Conservation (phyloP, 805 yeast genomes). For the Candida corydali region DNA sequence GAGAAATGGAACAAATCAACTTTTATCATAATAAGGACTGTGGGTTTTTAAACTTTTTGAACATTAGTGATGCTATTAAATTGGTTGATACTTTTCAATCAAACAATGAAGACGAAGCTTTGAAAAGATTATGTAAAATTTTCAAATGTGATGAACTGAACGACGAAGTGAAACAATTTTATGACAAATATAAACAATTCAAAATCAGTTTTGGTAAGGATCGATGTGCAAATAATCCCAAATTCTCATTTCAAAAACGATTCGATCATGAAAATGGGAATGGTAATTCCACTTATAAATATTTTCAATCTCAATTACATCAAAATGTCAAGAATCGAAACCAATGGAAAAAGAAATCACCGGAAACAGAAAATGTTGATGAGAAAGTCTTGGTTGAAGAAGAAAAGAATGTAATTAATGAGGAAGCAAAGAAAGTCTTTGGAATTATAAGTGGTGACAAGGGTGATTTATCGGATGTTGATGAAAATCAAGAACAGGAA, state of each 20-base stretch:
- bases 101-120: conserved; percentile 27
- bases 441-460: conserved; percentile 33
- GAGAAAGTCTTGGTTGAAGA: conserved; percentile 9
- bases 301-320: conserved; percentile 10
- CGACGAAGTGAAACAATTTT: conserved; percentile 32
- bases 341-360: conserved; percentile 10
- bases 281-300: conserved; percentile 10
- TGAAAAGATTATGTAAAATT: conserved; percentile 57
- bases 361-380: conserved; percentile 8
- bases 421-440: conserved; percentile 42
- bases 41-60: conserved; percentile 69
- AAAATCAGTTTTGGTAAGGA: conserved; percentile 72
- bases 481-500: conserved; percentile 9
- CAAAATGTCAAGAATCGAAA: conserved; percentile 11
- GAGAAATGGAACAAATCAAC: conserved; percentile 74
- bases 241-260: conserved; percentile 43
- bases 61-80: conserved; percentile 59
- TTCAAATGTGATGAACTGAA: conserved; percentile 35
- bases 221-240: conserved; percentile 75
- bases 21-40: conserved; percentile 65
- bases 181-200: conserved; percentile 46
- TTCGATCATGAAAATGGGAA: conserved; percentile 1
- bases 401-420: conserved; percentile 20
- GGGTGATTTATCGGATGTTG: conserved; percentile 9
- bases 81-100: conserved; percentile 56